Evolutionary conservation across 306 rosid species (phyloP).

Genomic region (Prunus mira): DNA sequence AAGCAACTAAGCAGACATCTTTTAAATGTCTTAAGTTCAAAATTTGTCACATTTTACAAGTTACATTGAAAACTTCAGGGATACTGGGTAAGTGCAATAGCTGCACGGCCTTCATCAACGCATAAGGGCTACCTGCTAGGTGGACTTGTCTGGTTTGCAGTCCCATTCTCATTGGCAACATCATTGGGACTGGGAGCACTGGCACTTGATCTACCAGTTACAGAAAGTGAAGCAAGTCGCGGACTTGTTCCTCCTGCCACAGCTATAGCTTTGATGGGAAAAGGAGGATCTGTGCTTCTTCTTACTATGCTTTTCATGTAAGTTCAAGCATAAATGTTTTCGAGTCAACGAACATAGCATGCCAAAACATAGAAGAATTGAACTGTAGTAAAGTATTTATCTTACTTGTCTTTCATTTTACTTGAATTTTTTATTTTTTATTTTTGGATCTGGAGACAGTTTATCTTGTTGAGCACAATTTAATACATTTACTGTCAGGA

Average conservation of each 20-base stretch:
- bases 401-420: too few species aligned
- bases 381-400: too few species aligned
- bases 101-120: conserved; percentile 93
- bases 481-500: too few species aligned
- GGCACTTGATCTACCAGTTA: conserved; percentile 89
- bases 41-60: background rate
- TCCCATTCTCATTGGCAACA: conserved; percentile 94
- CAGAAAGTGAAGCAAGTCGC: conserved; percentile 66
- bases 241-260: conserved; percentile 98
- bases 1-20: conserved; percentile 3
- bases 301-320: conserved; percentile 95
- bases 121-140: conserved; percentile 95
- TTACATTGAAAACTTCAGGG: conserved; percentile 51
- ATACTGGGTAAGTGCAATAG: conserved; percentile 97
- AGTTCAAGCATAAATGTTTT: conserved; percentile 25
- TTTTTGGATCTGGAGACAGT: too few species aligned
- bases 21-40: conserved; percentile 7
- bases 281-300: conserved; percentile 87
- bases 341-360: background rate
- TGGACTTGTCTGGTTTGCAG: conserved; percentile 97
- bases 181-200: conserved; percentile 85
- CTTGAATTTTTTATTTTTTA: too few species aligned
- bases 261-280: conserved; percentile 92
- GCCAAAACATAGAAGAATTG: background rate
- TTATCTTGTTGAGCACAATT: too few species aligned